Percentiles rank a stretch among this genome's conserved stretches.
Conservation (phyloP, 1,284 basidiomycete genomes). For the Ustilago vetiveriae region DNA sequence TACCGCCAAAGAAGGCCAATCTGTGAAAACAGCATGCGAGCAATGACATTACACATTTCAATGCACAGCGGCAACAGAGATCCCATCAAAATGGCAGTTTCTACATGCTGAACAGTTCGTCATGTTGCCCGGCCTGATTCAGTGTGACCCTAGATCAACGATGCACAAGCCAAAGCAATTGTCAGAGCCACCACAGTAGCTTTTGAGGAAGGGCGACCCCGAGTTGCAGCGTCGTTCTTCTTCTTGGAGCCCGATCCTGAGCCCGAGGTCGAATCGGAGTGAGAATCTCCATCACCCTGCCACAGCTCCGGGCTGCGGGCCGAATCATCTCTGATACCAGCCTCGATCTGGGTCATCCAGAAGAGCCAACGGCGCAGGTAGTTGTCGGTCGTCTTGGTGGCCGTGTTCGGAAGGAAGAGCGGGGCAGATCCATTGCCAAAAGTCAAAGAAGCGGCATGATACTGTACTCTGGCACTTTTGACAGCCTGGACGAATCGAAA, state of each 20-base stretch:
- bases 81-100: no score
- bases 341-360: constrained; percentile 41
- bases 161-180: not conserved
- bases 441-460: constrained; percentile 6
- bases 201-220: no score
- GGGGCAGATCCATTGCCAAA: constrained; percentile 5
- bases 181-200: no score
- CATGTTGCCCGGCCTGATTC: no score
- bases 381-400: constrained; percentile 19
- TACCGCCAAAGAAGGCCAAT: constrained; percentile 22
- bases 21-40: constrained; percentile 3
- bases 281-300: constrained; percentile 5
- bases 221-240: no score
- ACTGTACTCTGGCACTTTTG: constrained; percentile 34
- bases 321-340: constrained; percentile 14
- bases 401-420: constrained; percentile 19
- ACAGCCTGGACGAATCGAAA: constrained; percentile 36
- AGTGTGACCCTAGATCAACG: constrained; percentile 3
- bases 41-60: not conserved
- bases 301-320: constrained; percentile 35
- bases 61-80: no score
- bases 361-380: constrained; percentile 38
- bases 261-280: not conserved
- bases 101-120: no score
- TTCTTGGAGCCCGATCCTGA: no score